A percentile compares a stretch with the other conserved stretches of the same genome.
phyloP scores from a whole-genome alignment of 257 asterid genomes.

The Ballota nigra region DNA sequence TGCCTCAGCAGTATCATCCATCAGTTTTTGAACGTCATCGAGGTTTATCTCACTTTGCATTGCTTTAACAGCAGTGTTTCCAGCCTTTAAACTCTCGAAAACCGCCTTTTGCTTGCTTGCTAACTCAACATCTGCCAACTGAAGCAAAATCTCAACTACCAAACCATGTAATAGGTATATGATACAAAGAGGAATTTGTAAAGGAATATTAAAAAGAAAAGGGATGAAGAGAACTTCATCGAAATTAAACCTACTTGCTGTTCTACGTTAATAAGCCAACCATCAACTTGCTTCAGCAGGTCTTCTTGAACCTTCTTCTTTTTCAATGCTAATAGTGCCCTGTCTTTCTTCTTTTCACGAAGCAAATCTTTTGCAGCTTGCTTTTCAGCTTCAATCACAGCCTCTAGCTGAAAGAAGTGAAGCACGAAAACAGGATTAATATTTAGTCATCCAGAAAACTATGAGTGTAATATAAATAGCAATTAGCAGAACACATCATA shows the following conservation, averaged over 20 bases:
- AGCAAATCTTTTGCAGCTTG: conserved; percentile 88
- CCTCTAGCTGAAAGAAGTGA: conserved; percentile 57
- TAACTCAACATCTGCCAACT: conserved; percentile 97
- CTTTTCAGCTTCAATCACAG: conserved; percentile 85
- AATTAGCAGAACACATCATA: no score
- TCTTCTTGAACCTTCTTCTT: conserved; percentile 87
- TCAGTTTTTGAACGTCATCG: conserved; percentile 93
- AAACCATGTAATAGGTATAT: not conserved
- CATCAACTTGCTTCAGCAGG: conserved; percentile 81
- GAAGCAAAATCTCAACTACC: conserved; percentile 23
- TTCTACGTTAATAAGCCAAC: conserved; percentile 87
- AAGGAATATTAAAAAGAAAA: not conserved
- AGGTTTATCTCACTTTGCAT: conserved; percentile 84
- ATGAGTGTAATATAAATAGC: not conserved
- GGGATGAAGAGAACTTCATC: not conserved
- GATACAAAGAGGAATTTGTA: not conserved
- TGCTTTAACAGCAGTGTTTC: conserved; percentile 88
- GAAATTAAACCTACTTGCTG: conserved; percentile 70
- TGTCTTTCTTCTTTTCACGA: conserved; percentile 85
- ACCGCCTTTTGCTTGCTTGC: conserved; percentile 96
- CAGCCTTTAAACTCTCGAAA: conserved; percentile 90
- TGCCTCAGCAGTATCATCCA: conserved; percentile 97
- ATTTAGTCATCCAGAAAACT: not conserved
- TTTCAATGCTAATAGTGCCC: conserved; percentile 77
- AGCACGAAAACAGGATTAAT: not conserved